These are phyloP conservation scores for Gossypium davidsonii DNA, from an alignment of 441 rosid species.

Conservation along the genomic window DNA sequence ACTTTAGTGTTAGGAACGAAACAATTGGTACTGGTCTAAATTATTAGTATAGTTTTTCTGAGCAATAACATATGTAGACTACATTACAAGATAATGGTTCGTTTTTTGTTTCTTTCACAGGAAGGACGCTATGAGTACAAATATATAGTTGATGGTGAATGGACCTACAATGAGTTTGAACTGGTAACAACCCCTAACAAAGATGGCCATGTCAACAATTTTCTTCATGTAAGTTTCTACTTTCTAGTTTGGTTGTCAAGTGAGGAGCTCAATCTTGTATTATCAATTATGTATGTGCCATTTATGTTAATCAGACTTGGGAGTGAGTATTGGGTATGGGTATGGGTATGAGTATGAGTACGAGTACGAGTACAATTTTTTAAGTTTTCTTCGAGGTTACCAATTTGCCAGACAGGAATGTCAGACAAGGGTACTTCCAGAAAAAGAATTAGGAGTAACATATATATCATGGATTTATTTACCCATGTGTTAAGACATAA, in stretches of 20 bases:
- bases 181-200: conserved; percentile 54
- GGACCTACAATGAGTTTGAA: conserved; percentile 57
- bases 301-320: background rate
- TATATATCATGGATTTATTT: too few species aligned
- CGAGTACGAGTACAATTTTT: background rate
- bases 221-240: conserved; percentile 42
- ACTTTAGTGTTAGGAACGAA: too few species aligned
- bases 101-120: conserved; percentile 35
- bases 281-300: background rate
- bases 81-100: background rate
- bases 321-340: background rate
- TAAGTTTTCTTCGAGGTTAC: background rate
- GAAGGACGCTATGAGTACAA: conserved; percentile 90
- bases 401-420: background rate
- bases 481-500: too few species aligned
- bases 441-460: too few species aligned
- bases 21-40: background rate
- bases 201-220: conserved; percentile 82
- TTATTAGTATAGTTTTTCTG: background rate
- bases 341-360: background rate
- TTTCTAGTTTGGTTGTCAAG: background rate
- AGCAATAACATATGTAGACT: background rate
- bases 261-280: background rate
- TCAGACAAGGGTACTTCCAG: too few species aligned
- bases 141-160: conserved; percentile 75